Conservation (phyloP, 148 eudicot genomes). For the Chenopodium formosanum region DNA sequence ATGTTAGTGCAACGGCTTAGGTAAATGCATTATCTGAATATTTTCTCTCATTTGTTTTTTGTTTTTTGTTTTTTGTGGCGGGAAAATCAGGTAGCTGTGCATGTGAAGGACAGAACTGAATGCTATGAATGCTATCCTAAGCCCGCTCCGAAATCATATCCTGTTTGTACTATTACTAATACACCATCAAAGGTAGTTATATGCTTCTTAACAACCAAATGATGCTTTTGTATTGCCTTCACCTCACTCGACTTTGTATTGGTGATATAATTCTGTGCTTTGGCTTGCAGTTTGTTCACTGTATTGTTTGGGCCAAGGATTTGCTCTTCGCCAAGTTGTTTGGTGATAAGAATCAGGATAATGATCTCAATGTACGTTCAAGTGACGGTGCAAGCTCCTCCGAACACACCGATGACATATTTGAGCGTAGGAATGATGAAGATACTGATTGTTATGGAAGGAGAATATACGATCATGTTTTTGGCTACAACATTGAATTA, state of each 20-base stretch:
- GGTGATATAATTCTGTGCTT: slow-evolving; percentile 1
- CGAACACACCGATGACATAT: slow-evolving; percentile 64
- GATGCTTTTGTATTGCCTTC: slow-evolving; percentile 1
- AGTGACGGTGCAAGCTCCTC: slow-evolving; percentile 78
- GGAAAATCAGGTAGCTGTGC: slow-evolving; percentile 79
- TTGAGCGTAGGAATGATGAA: slow-evolving; percentile 68
- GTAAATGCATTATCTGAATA: slow-evolving; percentile 1
- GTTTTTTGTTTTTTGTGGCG: not conserved
- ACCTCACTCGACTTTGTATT: not conserved
- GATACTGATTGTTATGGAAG: slow-evolving; percentile 68
- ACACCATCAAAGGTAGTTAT: slow-evolving; percentile 88
- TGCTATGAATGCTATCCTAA: slow-evolving; percentile 97
- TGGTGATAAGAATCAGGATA: slow-evolving; percentile 91
- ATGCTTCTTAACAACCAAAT: slow-evolving; percentile 7
- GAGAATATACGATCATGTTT: slow-evolving; percentile 90
- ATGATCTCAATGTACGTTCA: slow-evolving; percentile 92
- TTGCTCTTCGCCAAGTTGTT: slow-evolving; percentile 88
- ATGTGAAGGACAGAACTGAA: slow-evolving; percentile 80
- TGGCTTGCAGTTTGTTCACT: slow-evolving; percentile 90
- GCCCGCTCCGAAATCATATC: slow-evolving; percentile 94
- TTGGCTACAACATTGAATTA: slow-evolving; percentile 84
- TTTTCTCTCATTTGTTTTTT: not conserved
- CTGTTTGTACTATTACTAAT: slow-evolving; percentile 98
- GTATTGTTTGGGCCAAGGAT: slow-evolving; percentile 98
- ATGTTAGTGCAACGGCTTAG: not conserved